Evolutionary conservation across 306 rosid species (phyloP).

Genomic region (Urtica urens): DNA sequence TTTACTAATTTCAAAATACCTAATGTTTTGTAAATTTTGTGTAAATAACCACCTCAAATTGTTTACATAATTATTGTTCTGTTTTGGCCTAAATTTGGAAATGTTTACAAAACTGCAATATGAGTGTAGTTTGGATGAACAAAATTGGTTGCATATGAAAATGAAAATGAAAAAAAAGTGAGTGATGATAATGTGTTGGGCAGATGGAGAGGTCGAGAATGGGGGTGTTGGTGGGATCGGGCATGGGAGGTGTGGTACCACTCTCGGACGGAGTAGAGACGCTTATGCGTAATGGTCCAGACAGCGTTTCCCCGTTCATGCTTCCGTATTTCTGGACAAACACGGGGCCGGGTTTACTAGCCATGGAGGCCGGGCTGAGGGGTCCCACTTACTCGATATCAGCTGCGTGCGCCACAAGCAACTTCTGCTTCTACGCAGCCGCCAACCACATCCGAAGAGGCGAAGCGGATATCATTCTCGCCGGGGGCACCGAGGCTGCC

Average conservation of each 20-base stretch:
- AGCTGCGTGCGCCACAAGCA: conserved; percentile 72
- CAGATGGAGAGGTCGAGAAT: conserved; percentile 54
- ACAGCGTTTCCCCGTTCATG: conserved; percentile 44
- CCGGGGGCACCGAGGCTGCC: conserved; percentile 60
- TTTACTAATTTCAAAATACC: too few relatives aligned
- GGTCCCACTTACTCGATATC: conserved; percentile 70
- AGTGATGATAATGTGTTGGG: too few relatives aligned
- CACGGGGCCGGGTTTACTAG: conserved; percentile 61
- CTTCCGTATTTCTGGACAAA: conserved; percentile 48
- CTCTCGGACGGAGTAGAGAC: conserved; percentile 38
- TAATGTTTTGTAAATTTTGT: too few relatives aligned
- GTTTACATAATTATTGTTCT: too few relatives aligned
- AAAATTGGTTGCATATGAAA: too few relatives aligned
- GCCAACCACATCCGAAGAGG: conserved; percentile 65
- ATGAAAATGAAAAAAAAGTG: too few relatives aligned
- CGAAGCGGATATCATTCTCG: conserved; percentile 67
- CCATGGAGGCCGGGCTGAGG: conserved; percentile 58
- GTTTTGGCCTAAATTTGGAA: too few relatives aligned
- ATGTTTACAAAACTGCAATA: too few relatives aligned
- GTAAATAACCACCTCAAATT: too few relatives aligned
- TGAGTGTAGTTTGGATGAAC: too few relatives aligned
- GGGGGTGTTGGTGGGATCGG: conserved; percentile 60
- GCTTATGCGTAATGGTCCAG: conserved; percentile 34
- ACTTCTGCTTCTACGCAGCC: conserved; percentile 54
- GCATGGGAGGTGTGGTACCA: conserved; percentile 52